phyloP scores from a whole-genome alignment of 306 rosid genomes.

The Potentilla sterilis region DNA sequence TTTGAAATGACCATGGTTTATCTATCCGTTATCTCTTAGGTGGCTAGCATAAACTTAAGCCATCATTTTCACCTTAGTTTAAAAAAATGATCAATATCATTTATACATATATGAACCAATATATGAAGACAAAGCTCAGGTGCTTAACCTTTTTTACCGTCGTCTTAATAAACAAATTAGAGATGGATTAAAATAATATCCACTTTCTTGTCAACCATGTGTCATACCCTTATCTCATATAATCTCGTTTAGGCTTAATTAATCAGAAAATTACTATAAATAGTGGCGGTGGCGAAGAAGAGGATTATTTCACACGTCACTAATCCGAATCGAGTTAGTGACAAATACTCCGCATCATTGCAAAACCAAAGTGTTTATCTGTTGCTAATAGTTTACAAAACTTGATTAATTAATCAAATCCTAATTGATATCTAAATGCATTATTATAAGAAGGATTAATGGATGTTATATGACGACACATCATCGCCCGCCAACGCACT shows the following conservation, averaged over 20 bases:
- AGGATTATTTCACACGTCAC: slow-evolving; percentile 8
- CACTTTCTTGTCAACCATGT: neutral
- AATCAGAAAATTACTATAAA: neutral
- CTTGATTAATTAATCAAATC: slow-evolving; percentile 11
- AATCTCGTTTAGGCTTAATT: neutral
- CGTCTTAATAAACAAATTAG: slow-evolving; percentile 22
- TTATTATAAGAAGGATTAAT: slow-evolving; percentile 1
- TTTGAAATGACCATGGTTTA: slow-evolving; percentile 2
- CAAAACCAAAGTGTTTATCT: slow-evolving; percentile 31
- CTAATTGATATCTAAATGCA: slow-evolving; percentile 34
- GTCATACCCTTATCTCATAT: neutral
- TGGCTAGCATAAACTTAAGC: neutral
- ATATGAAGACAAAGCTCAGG: slow-evolving; percentile 11
- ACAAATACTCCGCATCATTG: neutral
- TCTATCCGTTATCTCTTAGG: neutral
- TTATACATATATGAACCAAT: neutral
- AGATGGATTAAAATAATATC: slow-evolving; percentile 15
- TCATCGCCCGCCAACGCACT: slow-evolving; percentile 20
- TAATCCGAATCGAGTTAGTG: slow-evolving; percentile 5
- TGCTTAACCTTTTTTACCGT: slow-evolving; percentile 9
- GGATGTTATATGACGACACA: slow-evolving; percentile 24
- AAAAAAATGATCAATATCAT: slow-evolving; percentile 15
- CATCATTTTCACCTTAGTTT: slow-evolving; percentile 10
- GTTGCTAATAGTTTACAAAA: neutral
- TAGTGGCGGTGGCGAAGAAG: neutral